Percentiles rank a stretch among this genome's conserved stretches.
Evolutionary conservation across 306 rosid species (phyloP).

Genomic region (Vicia sativa): DNA sequence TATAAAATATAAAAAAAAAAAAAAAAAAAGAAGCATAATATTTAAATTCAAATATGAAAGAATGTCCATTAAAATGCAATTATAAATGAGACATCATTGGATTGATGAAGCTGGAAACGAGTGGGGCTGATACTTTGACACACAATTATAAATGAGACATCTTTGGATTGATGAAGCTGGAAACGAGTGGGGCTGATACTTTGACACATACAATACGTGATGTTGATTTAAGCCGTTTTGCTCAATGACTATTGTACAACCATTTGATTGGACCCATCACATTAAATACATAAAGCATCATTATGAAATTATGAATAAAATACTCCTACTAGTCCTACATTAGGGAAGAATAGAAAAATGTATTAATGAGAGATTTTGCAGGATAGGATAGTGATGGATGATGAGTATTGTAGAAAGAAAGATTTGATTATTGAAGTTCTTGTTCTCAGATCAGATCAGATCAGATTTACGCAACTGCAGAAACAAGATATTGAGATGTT

Average conservation of each 20-base stretch:
- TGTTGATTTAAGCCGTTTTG: not conserved
- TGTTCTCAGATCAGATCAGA: not conserved
- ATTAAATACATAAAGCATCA: not conserved
- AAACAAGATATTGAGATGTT: no score
- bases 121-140: no score
- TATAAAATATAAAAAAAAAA: no score
- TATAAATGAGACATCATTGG: no score
- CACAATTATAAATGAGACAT: no score
- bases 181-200: not conserved
- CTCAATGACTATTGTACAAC: not conserved
- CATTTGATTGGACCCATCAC: not conserved
- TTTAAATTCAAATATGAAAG: no score
- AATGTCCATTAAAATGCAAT: no score
- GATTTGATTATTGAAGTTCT: not conserved
- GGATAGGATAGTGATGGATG: not conserved
- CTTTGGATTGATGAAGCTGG: not conserved
- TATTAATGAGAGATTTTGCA: not conserved
- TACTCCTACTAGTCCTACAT: no score
- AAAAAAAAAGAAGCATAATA: no score
- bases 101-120: no score
- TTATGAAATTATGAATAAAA: no score
- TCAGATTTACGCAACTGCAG: no score
- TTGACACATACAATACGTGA: not conserved
- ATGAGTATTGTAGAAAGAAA: not conserved
- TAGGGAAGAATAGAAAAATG: not conserved